Conservation (phyloP, 805 yeast genomes). For the Saturnispora diversa region DNA sequence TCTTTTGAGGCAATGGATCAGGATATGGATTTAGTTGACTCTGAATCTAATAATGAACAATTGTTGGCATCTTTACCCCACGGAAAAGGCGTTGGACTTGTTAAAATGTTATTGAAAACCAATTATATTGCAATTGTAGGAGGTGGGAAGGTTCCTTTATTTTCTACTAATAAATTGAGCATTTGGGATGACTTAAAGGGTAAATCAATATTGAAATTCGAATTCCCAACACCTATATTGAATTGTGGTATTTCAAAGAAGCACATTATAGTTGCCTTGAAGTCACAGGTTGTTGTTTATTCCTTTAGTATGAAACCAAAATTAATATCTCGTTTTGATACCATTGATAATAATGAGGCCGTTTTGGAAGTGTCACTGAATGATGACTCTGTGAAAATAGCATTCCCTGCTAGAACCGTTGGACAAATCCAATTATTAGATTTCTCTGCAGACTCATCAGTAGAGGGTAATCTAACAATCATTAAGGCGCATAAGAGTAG, state of each 20-base stretch:
- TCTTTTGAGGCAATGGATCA: neutral
- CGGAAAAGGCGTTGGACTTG: slow-evolving; percentile 57
- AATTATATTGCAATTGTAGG: slow-evolving; percentile 87
- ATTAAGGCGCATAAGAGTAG: slow-evolving; percentile 70
- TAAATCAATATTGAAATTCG: slow-evolving; percentile 62
- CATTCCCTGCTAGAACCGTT: slow-evolving; percentile 65
- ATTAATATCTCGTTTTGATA: slow-evolving; percentile 54
- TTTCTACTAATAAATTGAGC: slow-evolving; percentile 68
- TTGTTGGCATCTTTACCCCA: slow-evolving; percentile 12
- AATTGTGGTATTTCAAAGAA: slow-evolving; percentile 69
- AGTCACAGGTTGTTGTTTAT: slow-evolving; percentile 61
- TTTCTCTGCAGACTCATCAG: slow-evolving; percentile 33
- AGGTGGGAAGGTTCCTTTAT: slow-evolving; percentile 75
- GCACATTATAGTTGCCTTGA: slow-evolving; percentile 64
- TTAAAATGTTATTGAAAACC: slow-evolving; percentile 81
- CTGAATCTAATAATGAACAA: neutral
- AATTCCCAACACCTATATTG: slow-evolving; percentile 67
- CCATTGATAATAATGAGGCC: slow-evolving; percentile 55
- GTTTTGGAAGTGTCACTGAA: slow-evolving; percentile 40
- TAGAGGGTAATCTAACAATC: slow-evolving; percentile 42
- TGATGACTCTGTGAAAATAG: slow-evolving; percentile 37
- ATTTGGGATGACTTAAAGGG: slow-evolving; percentile 90
- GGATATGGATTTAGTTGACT: neutral
- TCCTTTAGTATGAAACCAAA: slow-evolving; percentile 77
- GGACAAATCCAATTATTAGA: slow-evolving; percentile 82